Evolutionary conservation across 164 flowering plant genomes (phyloP).

Genomic region (Paratinospora sagittata): DNA sequence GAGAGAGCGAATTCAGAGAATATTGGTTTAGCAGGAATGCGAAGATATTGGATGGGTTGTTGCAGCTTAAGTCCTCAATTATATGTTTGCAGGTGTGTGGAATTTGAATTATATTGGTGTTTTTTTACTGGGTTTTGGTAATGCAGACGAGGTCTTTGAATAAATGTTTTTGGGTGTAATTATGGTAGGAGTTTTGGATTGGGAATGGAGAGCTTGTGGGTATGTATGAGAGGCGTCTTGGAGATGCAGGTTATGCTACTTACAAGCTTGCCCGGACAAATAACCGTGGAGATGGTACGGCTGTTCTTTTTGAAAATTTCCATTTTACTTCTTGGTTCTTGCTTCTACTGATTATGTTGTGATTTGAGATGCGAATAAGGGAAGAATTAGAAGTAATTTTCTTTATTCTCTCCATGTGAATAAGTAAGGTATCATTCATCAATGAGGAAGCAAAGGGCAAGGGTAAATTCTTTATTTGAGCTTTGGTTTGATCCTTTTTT

Average conservation of each 20-base stretch:
- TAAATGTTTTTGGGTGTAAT: neutral
- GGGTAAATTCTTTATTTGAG: too few species aligned
- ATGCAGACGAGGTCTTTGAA: neutral
- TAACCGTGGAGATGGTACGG: constrained; percentile 29
- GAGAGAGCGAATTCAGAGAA: constrained; percentile 25
- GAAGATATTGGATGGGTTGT: constrained; percentile 20
- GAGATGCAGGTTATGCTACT: constrained; percentile 22
- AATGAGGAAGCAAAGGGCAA: neutral
- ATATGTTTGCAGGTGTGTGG: constrained; percentile 25
- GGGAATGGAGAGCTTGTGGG: constrained; percentile 24
- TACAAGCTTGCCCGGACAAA: constrained; percentile 28
- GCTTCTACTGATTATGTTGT: neutral
- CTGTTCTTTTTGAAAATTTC: neutral
- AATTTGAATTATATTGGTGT: neutral
- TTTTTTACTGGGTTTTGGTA: neutral
- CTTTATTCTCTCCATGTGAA: too few species aligned
- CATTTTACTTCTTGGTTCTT: neutral
- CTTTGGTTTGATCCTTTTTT: too few species aligned
- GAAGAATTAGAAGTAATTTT: too few species aligned
- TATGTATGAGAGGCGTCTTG: constrained; percentile 25
- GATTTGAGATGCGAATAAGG: too few species aligned
- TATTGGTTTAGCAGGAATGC: constrained; percentile 21
- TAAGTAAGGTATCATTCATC: neutral
- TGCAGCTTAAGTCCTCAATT: constrained; percentile 17
- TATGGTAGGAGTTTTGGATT: constrained; percentile 27